These are phyloP conservation scores for Trametes elegans DNA, from an alignment of 768 basidiomycete species.

Conservation along the genomic window DNA sequence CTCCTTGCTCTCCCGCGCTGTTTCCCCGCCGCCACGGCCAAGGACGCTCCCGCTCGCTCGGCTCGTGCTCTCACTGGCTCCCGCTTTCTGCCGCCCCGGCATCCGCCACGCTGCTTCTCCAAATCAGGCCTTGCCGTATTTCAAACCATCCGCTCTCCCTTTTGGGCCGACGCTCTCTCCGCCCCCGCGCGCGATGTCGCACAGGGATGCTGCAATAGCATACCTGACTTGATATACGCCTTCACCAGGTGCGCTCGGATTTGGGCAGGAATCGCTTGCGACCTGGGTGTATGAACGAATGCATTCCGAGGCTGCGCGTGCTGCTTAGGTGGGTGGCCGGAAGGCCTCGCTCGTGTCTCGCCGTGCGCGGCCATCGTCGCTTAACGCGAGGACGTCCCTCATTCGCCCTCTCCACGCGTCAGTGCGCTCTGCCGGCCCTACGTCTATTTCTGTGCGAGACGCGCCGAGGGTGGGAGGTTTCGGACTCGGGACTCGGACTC, in stretches of 20 bases:
- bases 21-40: not conserved
- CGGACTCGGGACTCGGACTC: too few relatives aligned
- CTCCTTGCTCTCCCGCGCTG: not conserved
- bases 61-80: not conserved
- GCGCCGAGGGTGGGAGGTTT: not conserved
- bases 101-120: not conserved
- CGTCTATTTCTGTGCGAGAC: too few relatives aligned
- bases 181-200: not conserved
- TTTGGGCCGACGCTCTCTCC: not conserved
- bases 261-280: not conserved
- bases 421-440: not conserved
- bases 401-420: not conserved
- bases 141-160: not conserved
- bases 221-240: too few relatives aligned
- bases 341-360: slow-evolving; percentile 5
- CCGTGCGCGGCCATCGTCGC: not conserved
- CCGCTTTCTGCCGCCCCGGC: not conserved
- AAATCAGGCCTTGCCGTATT: slow-evolving; percentile 3
- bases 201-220: not conserved
- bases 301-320: not conserved
- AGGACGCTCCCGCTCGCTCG: not conserved
- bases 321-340: not conserved
- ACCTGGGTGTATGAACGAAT: not conserved
- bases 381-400: slow-evolving; percentile 1
- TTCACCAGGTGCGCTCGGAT: slow-evolving; percentile 3